phyloP scores from a whole-genome alignment of 768 basidiomycete genomes.

The Naematelia encephala region DNA sequence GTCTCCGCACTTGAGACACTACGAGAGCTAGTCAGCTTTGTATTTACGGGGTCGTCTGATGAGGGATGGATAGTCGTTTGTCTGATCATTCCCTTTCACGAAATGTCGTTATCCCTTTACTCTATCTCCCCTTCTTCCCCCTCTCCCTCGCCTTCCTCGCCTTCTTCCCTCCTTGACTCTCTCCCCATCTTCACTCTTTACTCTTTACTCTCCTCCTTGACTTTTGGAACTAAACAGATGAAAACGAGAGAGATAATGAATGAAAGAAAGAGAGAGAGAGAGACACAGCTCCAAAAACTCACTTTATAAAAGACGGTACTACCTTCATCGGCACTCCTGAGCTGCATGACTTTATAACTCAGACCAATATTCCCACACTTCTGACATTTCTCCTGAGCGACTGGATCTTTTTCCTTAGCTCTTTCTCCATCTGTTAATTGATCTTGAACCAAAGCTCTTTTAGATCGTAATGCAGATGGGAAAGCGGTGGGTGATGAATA shows the following conservation, averaged over 20 bases:
- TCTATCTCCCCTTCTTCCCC: neutral
- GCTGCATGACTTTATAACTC: slow-evolving; percentile 85
- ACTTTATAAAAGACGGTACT: slow-evolving; percentile 94
- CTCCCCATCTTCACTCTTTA: slow-evolving; percentile 60
- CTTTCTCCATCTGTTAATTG: slow-evolving; percentile 58
- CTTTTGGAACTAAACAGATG: too few relatives aligned
- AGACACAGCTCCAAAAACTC: slow-evolving; percentile 45
- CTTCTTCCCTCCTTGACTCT: too few relatives aligned
- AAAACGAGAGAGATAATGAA: neutral
- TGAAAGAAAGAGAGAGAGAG: neutral
- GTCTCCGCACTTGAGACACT: slow-evolving; percentile 47
- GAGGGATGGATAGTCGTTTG: too few relatives aligned
- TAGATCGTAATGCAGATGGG: slow-evolving; percentile 80
- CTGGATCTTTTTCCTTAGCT: slow-evolving; percentile 48
- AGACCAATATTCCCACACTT: slow-evolving; percentile 79
- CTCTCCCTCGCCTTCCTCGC: too few relatives aligned
- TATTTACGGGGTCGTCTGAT: too few relatives aligned
- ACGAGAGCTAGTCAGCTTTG: slow-evolving; percentile 24
- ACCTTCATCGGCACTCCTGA: slow-evolving; percentile 89
- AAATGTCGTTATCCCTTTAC: too few relatives aligned
- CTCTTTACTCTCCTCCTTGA: too few relatives aligned
- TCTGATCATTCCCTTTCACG: too few relatives aligned
- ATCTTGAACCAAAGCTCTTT: slow-evolving; percentile 73
- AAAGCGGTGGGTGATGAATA: slow-evolving; percentile 92
- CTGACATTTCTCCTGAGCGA: slow-evolving; percentile 81